A percentile compares a stretch with the other conserved stretches of the same genome.
Evolutionary conservation across 2,329 filamentous ascomycete species (phyloP).

Genomic region (Tympanopsis confertula): DNA sequence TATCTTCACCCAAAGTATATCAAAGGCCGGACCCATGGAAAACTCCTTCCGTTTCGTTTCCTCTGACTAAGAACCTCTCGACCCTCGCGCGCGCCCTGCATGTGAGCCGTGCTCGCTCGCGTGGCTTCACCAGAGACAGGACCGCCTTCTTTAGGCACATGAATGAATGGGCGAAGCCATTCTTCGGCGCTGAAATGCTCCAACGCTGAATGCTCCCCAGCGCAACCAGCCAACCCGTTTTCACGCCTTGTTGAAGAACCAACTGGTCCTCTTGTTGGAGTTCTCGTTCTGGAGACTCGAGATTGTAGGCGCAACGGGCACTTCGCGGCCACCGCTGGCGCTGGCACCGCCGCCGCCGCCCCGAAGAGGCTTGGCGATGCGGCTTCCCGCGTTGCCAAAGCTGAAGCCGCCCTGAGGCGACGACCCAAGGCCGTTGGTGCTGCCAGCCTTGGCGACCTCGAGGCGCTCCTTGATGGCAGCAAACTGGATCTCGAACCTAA

Average conservation of each 20-base stretch:
- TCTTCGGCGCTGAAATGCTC: too few species aligned
- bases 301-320: constrained; percentile 38
- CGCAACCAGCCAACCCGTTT: too few species aligned
- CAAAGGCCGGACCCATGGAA: too few species aligned
- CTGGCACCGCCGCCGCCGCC: constrained; percentile 43
- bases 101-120: too few species aligned
- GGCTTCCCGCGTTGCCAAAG: constrained; percentile 52
- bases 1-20: too few species aligned
- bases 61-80: too few species aligned
- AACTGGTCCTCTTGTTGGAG: constrained; percentile 56
- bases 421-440: constrained; percentile 69
- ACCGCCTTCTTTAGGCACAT: too few species aligned
- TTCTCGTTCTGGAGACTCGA: constrained; percentile 46
- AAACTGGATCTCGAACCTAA: constrained; percentile 91
- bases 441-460: constrained; percentile 85
- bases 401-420: constrained; percentile 57
- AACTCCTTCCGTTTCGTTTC: too few species aligned
- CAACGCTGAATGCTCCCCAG: too few species aligned
- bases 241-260: constrained; percentile 71
- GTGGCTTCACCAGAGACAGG: too few species aligned
- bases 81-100: too few species aligned
- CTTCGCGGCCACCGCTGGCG: constrained; percentile 15
- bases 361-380: constrained; percentile 59
- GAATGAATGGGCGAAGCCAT: too few species aligned
- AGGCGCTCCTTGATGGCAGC: constrained; percentile 94